Conservation (phyloP, 306 rosid species). For the Ceratonia siliqua region DNA sequence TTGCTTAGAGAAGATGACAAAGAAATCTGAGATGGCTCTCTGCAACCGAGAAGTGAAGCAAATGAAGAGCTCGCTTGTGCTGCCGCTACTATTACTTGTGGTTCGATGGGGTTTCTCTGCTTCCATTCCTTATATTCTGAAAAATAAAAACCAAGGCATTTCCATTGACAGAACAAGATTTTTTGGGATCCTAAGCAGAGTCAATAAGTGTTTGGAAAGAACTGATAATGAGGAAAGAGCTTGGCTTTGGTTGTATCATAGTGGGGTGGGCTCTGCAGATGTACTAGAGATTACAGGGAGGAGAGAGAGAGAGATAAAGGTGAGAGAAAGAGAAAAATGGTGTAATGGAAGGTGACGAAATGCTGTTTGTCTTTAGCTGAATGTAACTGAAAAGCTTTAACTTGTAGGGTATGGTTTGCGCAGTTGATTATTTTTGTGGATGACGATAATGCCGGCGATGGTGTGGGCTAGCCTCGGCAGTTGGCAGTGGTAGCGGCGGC, state of each 20-base stretch:
- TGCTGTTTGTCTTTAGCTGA: slow-evolving; percentile 52
- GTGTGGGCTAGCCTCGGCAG: no score
- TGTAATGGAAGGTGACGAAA: slow-evolving; percentile 46
- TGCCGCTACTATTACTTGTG: slow-evolving; percentile 34
- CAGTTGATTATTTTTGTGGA: no score
- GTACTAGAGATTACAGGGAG: not conserved
- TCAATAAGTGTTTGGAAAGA: not conserved
- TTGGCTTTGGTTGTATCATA: slow-evolving; percentile 41
- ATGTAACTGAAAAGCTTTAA: slow-evolving; percentile 35
- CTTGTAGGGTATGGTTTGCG: slow-evolving; percentile 31
- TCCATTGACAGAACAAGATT: slow-evolving; percentile 21
- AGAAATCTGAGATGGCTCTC: slow-evolving; percentile 79
- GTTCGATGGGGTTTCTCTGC: slow-evolving; percentile 53
- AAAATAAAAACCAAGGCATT: slow-evolving; percentile 4
- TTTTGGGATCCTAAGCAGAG: slow-evolving; percentile 6
- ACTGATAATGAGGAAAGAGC: slow-evolving; percentile 22
- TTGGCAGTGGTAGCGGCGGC: no score
- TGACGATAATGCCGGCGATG: no score
- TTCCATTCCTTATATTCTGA: slow-evolving; percentile 49
- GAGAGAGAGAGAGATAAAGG: not conserved
- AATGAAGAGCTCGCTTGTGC: slow-evolving; percentile 69
- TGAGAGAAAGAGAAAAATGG: slow-evolving; percentile 23
- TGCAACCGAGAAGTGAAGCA: slow-evolving; percentile 73
- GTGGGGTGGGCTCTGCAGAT: slow-evolving; percentile 22
- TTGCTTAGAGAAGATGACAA: slow-evolving; percentile 82